A percentile compares a stretch with the other conserved stretches of the same genome.
These are phyloP conservation scores for Beta corolliflora DNA, from an alignment of 179 eudicot species.

Conservation along the genomic window DNA sequence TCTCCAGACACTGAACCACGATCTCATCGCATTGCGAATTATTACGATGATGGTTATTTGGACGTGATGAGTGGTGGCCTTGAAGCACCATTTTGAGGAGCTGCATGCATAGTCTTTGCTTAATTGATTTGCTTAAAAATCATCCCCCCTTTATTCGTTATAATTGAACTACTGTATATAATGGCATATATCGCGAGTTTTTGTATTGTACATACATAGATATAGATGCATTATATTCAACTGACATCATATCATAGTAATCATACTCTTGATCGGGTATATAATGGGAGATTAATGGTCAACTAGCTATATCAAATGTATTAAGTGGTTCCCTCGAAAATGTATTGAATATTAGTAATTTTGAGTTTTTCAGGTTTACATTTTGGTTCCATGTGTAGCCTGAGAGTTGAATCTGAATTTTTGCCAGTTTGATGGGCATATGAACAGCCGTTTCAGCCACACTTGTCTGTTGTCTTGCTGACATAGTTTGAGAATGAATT, in stretches of 20 bases:
- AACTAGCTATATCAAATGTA: neutral
- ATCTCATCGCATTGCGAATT: conserved; percentile 18
- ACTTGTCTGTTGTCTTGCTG: neutral
- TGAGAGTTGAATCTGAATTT: conserved; percentile 16
- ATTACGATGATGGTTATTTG: conserved; percentile 37
- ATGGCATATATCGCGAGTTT: conserved; percentile 14
- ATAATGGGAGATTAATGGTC: neutral
- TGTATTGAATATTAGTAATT: neutral
- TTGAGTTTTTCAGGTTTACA: conserved; percentile 10
- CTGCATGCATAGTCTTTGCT: neutral
- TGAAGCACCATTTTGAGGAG: conserved; percentile 45
- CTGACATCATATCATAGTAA: conserved; percentile 13
- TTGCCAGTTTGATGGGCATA: neutral
- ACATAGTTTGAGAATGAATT: neutral
- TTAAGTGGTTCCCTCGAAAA: neutral
- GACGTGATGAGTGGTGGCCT: conserved; percentile 56
- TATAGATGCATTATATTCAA: conserved; percentile 21
- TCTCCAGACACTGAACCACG: conserved; percentile 52
- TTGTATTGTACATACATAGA: conserved; percentile 32
- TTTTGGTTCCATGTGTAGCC: conserved; percentile 21
- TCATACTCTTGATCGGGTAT: conserved; percentile 17
- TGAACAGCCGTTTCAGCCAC: neutral
- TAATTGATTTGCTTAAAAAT: neutral
- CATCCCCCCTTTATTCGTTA: conserved; percentile 13
- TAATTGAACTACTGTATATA: conserved; percentile 31